These are phyloP conservation scores for Monosporozyma siamensis DNA, from an alignment of 805 yeast genomes.

Conservation along the genomic window DNA sequence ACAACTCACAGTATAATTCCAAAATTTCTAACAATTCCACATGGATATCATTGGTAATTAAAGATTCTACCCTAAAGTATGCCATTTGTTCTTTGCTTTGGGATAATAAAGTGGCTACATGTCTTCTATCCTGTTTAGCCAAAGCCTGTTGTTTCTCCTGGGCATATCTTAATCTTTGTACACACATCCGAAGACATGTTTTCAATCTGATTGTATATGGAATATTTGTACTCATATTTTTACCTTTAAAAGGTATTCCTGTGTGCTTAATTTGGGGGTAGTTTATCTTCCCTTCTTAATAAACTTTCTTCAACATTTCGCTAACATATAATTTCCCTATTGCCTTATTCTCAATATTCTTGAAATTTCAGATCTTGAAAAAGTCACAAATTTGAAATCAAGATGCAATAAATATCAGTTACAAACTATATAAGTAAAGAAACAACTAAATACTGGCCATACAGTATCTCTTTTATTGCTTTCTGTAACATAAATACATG, in stretches of 20 bases:
- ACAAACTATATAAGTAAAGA: no score
- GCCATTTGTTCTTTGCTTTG: conserved; percentile 77
- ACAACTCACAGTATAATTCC: conserved; percentile 73
- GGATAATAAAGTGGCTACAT: conserved; percentile 57
- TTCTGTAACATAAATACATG: no score
- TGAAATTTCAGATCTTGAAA: no score
- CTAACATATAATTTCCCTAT: background rate
- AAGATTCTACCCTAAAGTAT: conserved; percentile 70
- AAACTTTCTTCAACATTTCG: background rate
- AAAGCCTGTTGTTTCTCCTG: conserved; percentile 69
- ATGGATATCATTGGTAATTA: conserved; percentile 72
- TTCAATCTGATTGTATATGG: conserved; percentile 19
- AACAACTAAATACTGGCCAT: no score
- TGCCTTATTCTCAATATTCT: background rate
- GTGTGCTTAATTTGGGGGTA: background rate
- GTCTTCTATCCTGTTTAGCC: conserved; percentile 64
- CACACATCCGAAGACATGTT: conserved; percentile 48
- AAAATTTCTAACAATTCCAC: conserved; percentile 69
- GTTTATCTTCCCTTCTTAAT: no score
- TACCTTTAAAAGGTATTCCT: background rate
- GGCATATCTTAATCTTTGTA: conserved; percentile 57
- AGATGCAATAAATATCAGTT: no score
- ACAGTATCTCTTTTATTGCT: no score
- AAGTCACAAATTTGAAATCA: no score
- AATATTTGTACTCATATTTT: background rate